Evolutionary conservation across 2,329 filamentous ascomycete species (phyloP), one percentile per base, ranked within the genome.

Genomic region (Sclerotinia subarctica): DNA sequence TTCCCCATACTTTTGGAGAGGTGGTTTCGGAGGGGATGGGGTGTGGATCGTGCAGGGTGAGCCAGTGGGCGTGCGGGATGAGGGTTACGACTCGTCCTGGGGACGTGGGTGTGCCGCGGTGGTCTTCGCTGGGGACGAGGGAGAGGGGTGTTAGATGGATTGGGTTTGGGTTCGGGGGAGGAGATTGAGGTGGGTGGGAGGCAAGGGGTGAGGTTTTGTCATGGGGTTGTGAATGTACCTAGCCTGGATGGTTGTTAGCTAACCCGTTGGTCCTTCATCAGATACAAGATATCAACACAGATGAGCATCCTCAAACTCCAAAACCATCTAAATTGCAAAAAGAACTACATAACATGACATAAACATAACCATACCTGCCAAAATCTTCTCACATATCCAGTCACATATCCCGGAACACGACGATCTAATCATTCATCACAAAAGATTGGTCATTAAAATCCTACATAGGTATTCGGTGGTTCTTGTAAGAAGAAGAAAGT

Each of bases 61-160:
- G 86, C 93, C 94, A 98, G 78, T 93, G 92, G 5, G 87, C 84
- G 67, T 88, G 88, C 76, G 93, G 90, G 72, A 99, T 96, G 26
- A 99, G 86, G 2, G 95, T 99, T 52, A 94, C 94, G 66, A 99
- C 95, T 68, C 95, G 89, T 1, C 95, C 95, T 0, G 95, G 95
- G 1, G 89, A 87, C 74, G 91, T 86, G 64, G 93, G 93, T 0
- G 95, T 98, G 67, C 95, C 95, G 73, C 95, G 89, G 79, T 99
- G 95, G 80, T 99, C 95, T 80, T 97, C 87, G 79, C 94, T 98
- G 76, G 57, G 3, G 52, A 42, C 24, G 46, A 68, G 69, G 60
- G 24, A 42, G 62, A 66, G 44, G 35, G 62, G 38, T 42, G 53
- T 56, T 59, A 69, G 68, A 67, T 56, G 38, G 29, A 17, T 54